Percentiles rank a stretch among this genome's conserved stretches.
Conservation (phyloP, 2,329 filamentous ascomycete genomes). For the Penicillium oxalicum region DNA sequence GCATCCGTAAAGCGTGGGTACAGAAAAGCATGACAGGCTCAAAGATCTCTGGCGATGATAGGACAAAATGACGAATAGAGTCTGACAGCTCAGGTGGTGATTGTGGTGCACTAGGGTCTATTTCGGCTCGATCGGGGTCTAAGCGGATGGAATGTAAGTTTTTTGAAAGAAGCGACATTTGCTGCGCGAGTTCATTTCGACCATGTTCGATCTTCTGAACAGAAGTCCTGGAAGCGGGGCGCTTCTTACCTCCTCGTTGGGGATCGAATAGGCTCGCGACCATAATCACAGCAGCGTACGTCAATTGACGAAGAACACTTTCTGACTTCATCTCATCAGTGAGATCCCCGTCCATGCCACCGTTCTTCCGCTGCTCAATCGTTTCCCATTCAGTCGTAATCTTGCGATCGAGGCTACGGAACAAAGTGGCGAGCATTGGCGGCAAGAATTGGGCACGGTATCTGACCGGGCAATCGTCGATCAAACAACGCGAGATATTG, state of each 20-base stretch:
- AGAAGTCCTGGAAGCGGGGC: neutral
- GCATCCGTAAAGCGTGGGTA: conserved; percentile 82
- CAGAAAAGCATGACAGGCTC: conserved; percentile 88
- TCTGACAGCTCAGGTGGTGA: conserved; percentile 46
- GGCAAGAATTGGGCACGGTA: conserved; percentile 76
- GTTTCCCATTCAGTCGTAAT: conserved; percentile 81
- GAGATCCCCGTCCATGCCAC: conserved; percentile 67
- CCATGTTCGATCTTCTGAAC: neutral
- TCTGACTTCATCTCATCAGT: conserved; percentile 98
- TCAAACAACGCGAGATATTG: conserved; percentile 78
- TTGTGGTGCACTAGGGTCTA: conserved; percentile 30
- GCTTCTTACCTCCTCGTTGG: conserved; percentile 52
- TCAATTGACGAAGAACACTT: conserved; percentile 87
- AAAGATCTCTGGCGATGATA: conserved; percentile 70
- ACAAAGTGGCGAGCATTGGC: conserved; percentile 73
- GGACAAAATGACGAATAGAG: conserved; percentile 70
- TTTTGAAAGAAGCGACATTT: neutral
- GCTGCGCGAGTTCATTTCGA: too few relatives aligned
- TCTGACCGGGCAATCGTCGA: conserved; percentile 83
- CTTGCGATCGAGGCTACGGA: conserved; percentile 80
- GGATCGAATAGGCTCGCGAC: conserved; percentile 85
- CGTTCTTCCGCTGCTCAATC: conserved; percentile 54
- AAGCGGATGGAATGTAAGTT: neutral
- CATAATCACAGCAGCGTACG: conserved; percentile 86
- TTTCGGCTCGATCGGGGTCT: conserved; percentile 34